Conservation (phyloP, 352 stramenopile genomes). For the Globisporangium yorkense region DNA sequence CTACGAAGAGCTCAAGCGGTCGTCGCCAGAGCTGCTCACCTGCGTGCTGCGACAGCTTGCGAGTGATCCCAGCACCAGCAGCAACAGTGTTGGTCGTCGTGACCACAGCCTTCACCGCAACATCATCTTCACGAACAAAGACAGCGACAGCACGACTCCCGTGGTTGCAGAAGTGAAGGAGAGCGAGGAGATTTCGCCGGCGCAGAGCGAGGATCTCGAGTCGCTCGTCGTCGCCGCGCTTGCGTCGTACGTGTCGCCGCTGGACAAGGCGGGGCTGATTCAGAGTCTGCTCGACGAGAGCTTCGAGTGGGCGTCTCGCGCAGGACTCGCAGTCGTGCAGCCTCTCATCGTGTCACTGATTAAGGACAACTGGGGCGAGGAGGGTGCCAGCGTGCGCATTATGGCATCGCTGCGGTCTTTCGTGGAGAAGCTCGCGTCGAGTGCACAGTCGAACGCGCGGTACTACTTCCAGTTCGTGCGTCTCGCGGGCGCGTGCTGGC, state of each 20-base stretch:
- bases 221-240: conserved; percentile 14
- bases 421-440: conserved; percentile 14
- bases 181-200: conserved; percentile 4
- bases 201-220: conserved; percentile 12
- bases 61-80: conserved; percentile 11
- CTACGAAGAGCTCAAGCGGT: conserved; percentile 31
- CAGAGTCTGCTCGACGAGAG: conserved; percentile 10
- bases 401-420: conserved; percentile 9
- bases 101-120: conserved; percentile 20
- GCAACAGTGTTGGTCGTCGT: neutral
- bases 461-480: conserved; percentile 18
- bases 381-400: neutral
- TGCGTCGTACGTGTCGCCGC: conserved; percentile 8
- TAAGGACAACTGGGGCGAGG: conserved; percentile 8
- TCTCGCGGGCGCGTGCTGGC: conserved; percentile 15
- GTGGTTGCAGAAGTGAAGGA: neutral
- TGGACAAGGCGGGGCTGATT: conserved; percentile 5
- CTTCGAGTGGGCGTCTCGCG: conserved; percentile 12
- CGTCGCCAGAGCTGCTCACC: conserved; percentile 8
- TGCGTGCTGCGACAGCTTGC: conserved; percentile 7
- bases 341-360: conserved; percentile 15
- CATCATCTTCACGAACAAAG: conserved; percentile 35
- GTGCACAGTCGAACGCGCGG: conserved; percentile 12
- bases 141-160: conserved; percentile 4
- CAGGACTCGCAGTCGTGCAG: conserved; percentile 12